Conservation (phyloP, 2,329 filamentous ascomycete species). For the Chaetothyriales sp. region DNA sequence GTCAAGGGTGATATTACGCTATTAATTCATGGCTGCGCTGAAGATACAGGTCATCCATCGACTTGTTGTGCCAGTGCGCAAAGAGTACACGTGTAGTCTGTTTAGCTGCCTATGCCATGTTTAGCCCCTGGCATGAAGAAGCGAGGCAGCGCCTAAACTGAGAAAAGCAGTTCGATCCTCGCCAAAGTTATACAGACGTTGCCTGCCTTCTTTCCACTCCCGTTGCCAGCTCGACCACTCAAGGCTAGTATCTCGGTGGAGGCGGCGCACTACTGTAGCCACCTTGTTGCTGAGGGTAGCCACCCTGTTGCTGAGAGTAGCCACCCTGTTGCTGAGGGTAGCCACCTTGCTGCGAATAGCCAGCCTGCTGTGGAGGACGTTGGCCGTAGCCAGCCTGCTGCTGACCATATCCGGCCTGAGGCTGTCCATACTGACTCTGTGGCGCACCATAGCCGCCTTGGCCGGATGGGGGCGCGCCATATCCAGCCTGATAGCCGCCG, state of each 20-base stretch:
- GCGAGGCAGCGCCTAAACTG: no score
- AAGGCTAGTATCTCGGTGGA: slow-evolving; percentile 10
- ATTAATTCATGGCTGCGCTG: no score
- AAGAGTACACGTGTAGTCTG: not conserved
- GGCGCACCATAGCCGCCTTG: slow-evolving; percentile 22
- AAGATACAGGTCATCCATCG: not conserved
- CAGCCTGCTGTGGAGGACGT: slow-evolving; percentile 7
- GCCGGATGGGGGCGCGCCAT: slow-evolving; percentile 16
- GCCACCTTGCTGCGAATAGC: slow-evolving; percentile 7
- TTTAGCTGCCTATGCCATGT: no score
- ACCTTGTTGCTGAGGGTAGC: slow-evolving; percentile 13
- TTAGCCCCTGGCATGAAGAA: no score
- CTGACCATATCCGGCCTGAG: slow-evolving; percentile 16
- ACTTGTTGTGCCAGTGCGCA: not conserved
- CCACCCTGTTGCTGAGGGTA: slow-evolving; percentile 13
- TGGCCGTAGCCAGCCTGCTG: slow-evolving; percentile 20
- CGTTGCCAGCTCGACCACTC: not conserved
- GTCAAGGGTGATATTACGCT: no score
- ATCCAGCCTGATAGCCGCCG: slow-evolving; percentile 23
- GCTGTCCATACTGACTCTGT: slow-evolving; percentile 8
- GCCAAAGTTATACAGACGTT: not conserved
- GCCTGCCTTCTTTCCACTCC: not conserved
- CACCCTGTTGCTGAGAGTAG: slow-evolving; percentile 18
- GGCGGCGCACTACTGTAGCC: slow-evolving; percentile 18
- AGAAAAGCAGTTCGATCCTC: no score